Percentiles rank a stretch among this genome's conserved stretches.
phyloP scores from a whole-genome alignment of 2,329 filamentous ascomycete genomes.

The Coleophoma eucalyptorum region DNA sequence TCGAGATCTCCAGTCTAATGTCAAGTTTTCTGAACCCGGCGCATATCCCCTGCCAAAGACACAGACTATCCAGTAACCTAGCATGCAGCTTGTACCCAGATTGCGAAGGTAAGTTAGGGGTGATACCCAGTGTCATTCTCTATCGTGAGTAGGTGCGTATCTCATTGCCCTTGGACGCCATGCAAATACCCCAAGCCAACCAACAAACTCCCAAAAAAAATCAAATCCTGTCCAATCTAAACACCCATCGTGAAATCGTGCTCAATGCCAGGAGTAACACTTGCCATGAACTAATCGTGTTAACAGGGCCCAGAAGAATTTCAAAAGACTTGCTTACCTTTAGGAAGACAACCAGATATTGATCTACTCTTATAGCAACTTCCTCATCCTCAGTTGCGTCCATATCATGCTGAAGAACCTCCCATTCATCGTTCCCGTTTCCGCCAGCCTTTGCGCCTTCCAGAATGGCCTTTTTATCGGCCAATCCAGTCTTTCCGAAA shows the following conservation, averaged over 20 bases:
- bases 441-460: conserved; percentile 45
- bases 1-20: too few species aligned
- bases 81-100: too few species aligned
- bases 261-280: conserved; percentile 94
- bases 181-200: too few species aligned
- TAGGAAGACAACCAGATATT: conserved; percentile 82
- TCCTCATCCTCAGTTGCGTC: conserved; percentile 65
- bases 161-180: too few species aligned
- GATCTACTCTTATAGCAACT: conserved; percentile 80
- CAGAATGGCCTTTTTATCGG: conserved; percentile 28
- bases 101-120: too few species aligned
- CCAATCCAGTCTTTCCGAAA: conserved; percentile 60
- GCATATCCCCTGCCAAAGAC: too few species aligned
- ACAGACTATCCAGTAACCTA: too few species aligned
- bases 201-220: too few species aligned
- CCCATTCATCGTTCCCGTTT: conserved; percentile 57
- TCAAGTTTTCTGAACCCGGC: too few species aligned
- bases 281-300: conserved; percentile 68
- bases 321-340: conserved; percentile 49
- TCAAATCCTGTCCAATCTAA: conserved; percentile 36
- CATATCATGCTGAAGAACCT: conserved; percentile 57
- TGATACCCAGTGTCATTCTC: too few species aligned
- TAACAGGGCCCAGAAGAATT: conserved; percentile 5
- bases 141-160: too few species aligned
- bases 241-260: conserved; percentile 98